phyloP scores from a whole-genome alignment of 176 grass and related monocot species.

The Eremochloa ophiuroides region DNA sequence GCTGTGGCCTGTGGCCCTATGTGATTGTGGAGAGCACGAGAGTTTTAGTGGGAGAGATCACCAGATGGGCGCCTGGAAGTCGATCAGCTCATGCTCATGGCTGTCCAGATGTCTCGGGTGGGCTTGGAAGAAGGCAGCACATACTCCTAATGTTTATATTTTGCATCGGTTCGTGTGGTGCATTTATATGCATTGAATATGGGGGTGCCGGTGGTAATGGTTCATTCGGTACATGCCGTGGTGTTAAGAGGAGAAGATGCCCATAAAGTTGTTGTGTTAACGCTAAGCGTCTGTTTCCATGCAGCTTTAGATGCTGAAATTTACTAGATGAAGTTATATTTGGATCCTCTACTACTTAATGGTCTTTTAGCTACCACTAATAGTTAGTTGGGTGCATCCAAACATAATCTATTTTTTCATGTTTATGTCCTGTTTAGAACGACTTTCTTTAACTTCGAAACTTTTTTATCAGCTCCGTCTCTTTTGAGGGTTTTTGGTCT shows the following conservation, averaged over 20 bases:
- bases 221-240: neutral
- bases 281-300: neutral
- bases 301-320: too few relatives aligned
- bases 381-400: too few relatives aligned
- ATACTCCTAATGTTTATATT: neutral
- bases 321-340: too few relatives aligned
- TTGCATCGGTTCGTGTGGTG: neutral
- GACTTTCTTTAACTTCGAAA: too few relatives aligned
- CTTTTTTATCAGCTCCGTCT: too few relatives aligned
- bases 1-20: neutral
- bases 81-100: neutral
- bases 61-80: neutral
- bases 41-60: neutral
- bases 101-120: neutral
- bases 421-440: too few relatives aligned
- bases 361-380: too few relatives aligned
- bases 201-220: neutral
- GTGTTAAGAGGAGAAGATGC: neutral
- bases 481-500: too few relatives aligned
- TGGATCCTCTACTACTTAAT: too few relatives aligned
- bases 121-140: slow-evolving; percentile 9
- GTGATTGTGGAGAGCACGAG: neutral
- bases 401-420: too few relatives aligned
- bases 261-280: neutral
- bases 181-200: slow-evolving; percentile 25